Evolutionary conservation across 2,329 filamentous ascomycete species (phyloP), one percentile per base, ranked within the genome.

Genomic region (Phoma sp.): DNA sequence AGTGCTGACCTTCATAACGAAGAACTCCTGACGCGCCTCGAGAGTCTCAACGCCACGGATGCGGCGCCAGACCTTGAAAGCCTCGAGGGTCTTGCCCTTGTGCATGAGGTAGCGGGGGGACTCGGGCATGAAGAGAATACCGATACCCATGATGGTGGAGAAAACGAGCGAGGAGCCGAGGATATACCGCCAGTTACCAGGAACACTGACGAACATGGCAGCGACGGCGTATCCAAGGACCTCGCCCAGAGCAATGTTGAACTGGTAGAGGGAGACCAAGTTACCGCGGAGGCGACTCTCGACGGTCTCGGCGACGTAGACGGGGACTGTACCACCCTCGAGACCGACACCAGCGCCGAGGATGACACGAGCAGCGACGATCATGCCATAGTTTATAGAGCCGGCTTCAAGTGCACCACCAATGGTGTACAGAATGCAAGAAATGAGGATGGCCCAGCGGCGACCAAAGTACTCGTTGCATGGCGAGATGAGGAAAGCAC

Each of bases 191-290:
- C 88, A 91, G 76, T 87, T 88, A 15, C 88, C 88, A 0, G 77
- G 75, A 2, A 91, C 86, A n/a, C 79, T 82, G 58, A 90, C 78
- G 73, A 91, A 91, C 52, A 91, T 90, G 41, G 88, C 88, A 0
- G 86, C 88, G 1, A 91, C 83, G 5, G 86, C 88, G 57, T 91
- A 91, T 2, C 88, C 89, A 1, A 91, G 78, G 2, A 91, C 88
- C 64, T 91, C 88, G 25, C 88, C 88, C 0, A 91, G 80, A 0
- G 89, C 89, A 65, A 91, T 91, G 75, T 89, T 90, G 74, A 91
- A 85, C 69, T 91, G 89, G 71, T 91, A 91, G 0, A 91, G 78
- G 0, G 87, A 90, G 1, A 91, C 88, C 44, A 91, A 75, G 71
- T 91, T 91, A 62, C 88, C 88, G 64, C 88, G 84, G 22, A 89